Percentiles rank a stretch among this genome's conserved stretches.
Conservation (phyloP, 2,329 filamentous ascomycete species). For the Chrysosporium queenslandicum region DNA sequence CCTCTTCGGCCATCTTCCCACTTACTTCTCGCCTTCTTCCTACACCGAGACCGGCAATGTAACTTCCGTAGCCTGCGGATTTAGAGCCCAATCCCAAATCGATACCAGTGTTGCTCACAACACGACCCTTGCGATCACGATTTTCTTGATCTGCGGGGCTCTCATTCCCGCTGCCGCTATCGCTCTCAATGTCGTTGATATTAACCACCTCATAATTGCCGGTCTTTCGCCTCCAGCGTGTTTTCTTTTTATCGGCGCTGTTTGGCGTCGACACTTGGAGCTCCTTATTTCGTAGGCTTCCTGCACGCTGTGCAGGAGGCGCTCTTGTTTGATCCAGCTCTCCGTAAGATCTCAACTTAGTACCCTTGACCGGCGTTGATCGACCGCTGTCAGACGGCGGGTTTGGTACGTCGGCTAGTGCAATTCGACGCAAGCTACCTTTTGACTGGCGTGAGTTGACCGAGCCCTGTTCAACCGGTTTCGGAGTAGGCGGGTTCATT, state of each 20-base stretch:
- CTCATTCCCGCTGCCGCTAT: slow-evolving; percentile 19
- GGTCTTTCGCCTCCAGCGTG: slow-evolving; percentile 24
- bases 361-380: slow-evolving; percentile 24
- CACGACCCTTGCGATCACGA: slow-evolving; percentile 35
- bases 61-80: slow-evolving; percentile 32
- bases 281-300: slow-evolving; percentile 20
- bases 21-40: slow-evolving; percentile 40
- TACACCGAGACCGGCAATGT: slow-evolving; percentile 36
- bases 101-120: slow-evolving; percentile 36
- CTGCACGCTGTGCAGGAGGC: slow-evolving; percentile 20
- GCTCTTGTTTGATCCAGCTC: slow-evolving; percentile 24
- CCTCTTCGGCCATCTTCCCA: slow-evolving; percentile 40
- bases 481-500: slow-evolving; percentile 40
- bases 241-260: slow-evolving; percentile 23
- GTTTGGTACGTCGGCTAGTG: slow-evolving; percentile 29
- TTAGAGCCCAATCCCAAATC: slow-evolving; percentile 25
- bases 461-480: slow-evolving; percentile 22
- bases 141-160: slow-evolving; percentile 18
- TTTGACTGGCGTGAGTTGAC: slow-evolving; percentile 18
- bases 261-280: slow-evolving; percentile 10
- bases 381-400: slow-evolving; percentile 23
- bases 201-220: slow-evolving; percentile 30
- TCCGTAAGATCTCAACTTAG: slow-evolving; percentile 34
- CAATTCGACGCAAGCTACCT: slow-evolving; percentile 24
- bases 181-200: slow-evolving; percentile 22